phyloP scores from a whole-genome alignment of 495 filamentous ascomycete genomes.

The Aspergillus sclerotioniger region DNA sequence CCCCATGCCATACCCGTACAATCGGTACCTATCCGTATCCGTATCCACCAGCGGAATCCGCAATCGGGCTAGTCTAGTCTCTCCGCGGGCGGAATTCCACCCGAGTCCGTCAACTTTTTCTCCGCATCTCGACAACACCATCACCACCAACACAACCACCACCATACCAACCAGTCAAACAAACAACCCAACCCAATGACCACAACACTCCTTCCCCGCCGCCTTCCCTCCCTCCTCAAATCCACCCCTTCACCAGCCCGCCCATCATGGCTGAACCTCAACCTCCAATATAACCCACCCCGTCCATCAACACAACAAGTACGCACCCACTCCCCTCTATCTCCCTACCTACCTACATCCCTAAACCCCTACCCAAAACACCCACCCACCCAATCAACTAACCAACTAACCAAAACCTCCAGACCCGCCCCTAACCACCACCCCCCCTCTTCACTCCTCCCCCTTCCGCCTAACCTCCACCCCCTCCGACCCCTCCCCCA shows the following conservation, averaged over 20 bases:
- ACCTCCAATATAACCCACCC: background rate
- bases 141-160: background rate
- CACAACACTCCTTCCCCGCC: slow-evolving; percentile 7
- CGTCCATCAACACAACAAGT: background rate
- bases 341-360: background rate
- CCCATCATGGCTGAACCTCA: background rate
- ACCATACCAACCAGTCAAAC: background rate
- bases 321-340: too few relatives aligned
- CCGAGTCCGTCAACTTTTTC: slow-evolving; percentile 1
- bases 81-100: background rate
- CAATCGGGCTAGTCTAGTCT: too few relatives aligned
- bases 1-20: too few relatives aligned
- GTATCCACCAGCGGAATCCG: too few relatives aligned
- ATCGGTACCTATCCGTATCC: too few relatives aligned
- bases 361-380: background rate
- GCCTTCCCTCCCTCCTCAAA: background rate
- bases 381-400: background rate
- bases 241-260: background rate
- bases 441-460: slow-evolving; percentile 20
- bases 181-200: background rate
- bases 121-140: background rate
- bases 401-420: background rate
- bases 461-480: slow-evolving; percentile 38
- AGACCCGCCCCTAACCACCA: slow-evolving; percentile 6
- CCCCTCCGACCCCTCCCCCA: slow-evolving; percentile 1